Evolutionary conservation across 345 rosid genomes (phyloP), one percentile per base, ranked within the genome.

Genomic region (Jatropha curcas): DNA sequence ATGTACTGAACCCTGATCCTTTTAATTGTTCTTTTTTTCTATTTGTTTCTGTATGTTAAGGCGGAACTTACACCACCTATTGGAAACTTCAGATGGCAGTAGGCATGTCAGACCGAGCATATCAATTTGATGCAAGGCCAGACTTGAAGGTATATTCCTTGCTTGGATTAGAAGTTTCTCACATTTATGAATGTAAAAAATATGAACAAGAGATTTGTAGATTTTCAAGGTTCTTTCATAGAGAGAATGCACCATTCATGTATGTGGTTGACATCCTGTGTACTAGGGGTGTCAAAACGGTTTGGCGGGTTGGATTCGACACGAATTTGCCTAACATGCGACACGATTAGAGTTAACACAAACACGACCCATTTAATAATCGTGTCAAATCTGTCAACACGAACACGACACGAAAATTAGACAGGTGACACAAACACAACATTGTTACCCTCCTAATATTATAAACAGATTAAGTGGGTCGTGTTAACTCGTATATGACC

Each of bases 41-140:
- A 34, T 51, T 35, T 22, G 46, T 52, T 19, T n/a, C 22, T 51
- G 16, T 70, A 30, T 69, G 52, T 37, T 53, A 55, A 77, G 71
- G 55, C 28, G 31, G 39, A 20, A 31, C 65, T 67, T 37, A 37
- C 79, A 37, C 60, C 24, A 12, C 19, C 19, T 19, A 65, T 50
- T 70, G 61, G 50, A 65, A 77, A 62, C 68, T 78, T 76, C 83
- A 94, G 98, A 90, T 94, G 98, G 98, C 95, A 0, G 93, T 84
- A n/a, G 97, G 94, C 58, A 92, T 94, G 86, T 90, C 92, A 71
- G 97, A 91, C 75, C 86, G 88, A 43, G 77, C 83, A 20, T 88
- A 88, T 79, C 91, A 85, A 43, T 81, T 80, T 39, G 96, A 88
- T 78, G 76, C 75, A 61, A 87, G 92, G 76, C 81, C 87, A 65